These are phyloP conservation scores for Debaryomyces nepalensis DNA, from an alignment of 1,139 yeast species.

Conservation along the genomic window DNA sequence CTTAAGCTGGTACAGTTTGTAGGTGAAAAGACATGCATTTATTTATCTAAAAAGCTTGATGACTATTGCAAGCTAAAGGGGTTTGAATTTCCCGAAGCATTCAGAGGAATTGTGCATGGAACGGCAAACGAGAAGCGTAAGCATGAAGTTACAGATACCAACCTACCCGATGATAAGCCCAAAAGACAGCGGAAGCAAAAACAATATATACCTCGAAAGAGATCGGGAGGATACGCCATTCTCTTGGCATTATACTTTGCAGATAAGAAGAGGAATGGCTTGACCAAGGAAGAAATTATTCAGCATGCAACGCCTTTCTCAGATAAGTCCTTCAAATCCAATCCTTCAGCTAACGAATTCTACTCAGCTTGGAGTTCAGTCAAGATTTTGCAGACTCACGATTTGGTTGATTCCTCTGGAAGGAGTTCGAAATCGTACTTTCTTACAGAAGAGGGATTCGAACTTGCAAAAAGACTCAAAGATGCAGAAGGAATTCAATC, in stretches of 20 bases:
- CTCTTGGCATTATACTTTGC: conserved; percentile 62
- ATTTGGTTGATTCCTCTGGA: conserved; percentile 60
- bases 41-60: conserved; percentile 45
- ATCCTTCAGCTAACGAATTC: conserved; percentile 63
- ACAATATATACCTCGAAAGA: conserved; percentile 69
- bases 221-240: conserved; percentile 90
- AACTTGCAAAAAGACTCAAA: conserved; percentile 62
- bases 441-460: conserved; percentile 75
- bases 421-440: conserved; percentile 60
- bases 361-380: conserved; percentile 83
- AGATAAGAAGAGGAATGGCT: conserved; percentile 54
- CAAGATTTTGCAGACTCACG: conserved; percentile 65
- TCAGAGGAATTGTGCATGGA: conserved; percentile 22
- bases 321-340: conserved; percentile 65
- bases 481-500: conserved; percentile 45
- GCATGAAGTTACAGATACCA: conserved; percentile 1
- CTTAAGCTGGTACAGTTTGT: conserved; percentile 56
- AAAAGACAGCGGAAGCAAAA: conserved; percentile 37
- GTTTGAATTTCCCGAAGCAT: conserved; percentile 43
- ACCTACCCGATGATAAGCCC: conserved; percentile 5
- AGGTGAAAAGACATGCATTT: conserved; percentile 63
- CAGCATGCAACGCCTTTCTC: conserved; percentile 63
- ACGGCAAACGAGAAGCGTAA: conserved; percentile 4
- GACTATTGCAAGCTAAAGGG: conserved; percentile 53
- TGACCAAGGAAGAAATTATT: conserved; percentile 64